Percentiles rank a stretch among this genome's conserved stretches.
Conservation (phyloP, 2,329 filamentous ascomycete genomes). For the Pyricularia sp. region DNA sequence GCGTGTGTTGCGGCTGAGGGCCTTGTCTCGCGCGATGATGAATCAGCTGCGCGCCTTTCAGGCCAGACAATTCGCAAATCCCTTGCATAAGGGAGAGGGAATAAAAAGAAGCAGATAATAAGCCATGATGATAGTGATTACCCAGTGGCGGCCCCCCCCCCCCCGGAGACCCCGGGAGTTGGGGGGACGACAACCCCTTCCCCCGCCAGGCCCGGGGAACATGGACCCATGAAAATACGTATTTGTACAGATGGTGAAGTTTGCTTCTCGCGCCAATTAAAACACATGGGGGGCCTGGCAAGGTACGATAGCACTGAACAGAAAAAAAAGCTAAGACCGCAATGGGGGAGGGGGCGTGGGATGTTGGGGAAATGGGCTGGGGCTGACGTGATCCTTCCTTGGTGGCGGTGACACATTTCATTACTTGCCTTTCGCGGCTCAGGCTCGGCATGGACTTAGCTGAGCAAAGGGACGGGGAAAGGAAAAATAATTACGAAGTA, state of each 20-base stretch:
- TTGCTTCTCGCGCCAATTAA: not conserved
- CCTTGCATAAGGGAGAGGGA: not conserved
- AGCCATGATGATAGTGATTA: not conserved
- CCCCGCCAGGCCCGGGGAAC: not conserved
- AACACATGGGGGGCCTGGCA: not conserved
- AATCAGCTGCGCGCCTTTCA: not conserved
- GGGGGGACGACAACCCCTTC: not conserved
- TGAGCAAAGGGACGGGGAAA: not conserved
- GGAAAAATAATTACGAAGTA: no score
- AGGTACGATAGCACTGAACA: not conserved
- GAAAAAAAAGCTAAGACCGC: not conserved
- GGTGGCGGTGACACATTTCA: not conserved
- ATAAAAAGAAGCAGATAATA: not conserved
- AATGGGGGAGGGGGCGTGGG: not conserved
- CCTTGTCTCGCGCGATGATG: not conserved
- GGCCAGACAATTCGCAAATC: not conserved
- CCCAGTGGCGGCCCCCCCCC: no score
- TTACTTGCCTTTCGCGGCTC: not conserved
- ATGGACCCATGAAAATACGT: not conserved
- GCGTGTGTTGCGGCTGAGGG: not conserved
- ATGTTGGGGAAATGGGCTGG: not conserved
- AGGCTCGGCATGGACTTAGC: not conserved
- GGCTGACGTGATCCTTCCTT: not conserved
- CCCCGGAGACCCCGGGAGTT: no score
- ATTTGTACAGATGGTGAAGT: not conserved